phyloP scores from a whole-genome alignment of 768 basidiomycete species.

The Suillus placidus region DNA sequence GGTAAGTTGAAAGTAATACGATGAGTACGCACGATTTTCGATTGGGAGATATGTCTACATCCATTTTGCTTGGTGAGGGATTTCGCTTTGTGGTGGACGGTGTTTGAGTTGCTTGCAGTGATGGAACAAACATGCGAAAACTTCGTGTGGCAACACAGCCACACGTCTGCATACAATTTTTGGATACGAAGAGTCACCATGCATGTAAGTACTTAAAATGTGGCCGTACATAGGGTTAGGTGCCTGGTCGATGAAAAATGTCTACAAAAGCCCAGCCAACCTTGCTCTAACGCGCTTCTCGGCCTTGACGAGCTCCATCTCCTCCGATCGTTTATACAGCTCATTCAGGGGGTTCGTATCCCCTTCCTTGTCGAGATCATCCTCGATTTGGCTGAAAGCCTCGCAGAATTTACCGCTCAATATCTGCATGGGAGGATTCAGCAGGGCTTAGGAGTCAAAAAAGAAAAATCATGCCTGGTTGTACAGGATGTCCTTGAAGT shows the following conservation, averaged over 20 bases:
- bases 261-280: slow-evolving; percentile 44
- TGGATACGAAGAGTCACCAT: background rate
- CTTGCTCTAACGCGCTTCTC: slow-evolving; percentile 60
- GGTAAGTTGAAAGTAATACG: background rate
- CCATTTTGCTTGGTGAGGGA: slow-evolving; percentile 60
- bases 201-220: background rate
- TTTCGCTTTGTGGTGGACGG: slow-evolving; percentile 20
- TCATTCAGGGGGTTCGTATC: slow-evolving; percentile 55
- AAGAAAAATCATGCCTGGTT: slow-evolving; percentile 46
- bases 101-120: slow-evolving; percentile 9
- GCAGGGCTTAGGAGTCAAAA: background rate
- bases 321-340: slow-evolving; percentile 52
- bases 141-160: slow-evolving; percentile 26
- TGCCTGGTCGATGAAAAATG: background rate
- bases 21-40: slow-evolving; percentile 57
- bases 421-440: slow-evolving; percentile 39
- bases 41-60: slow-evolving; percentile 61
- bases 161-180: slow-evolving; percentile 27
- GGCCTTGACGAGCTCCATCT: slow-evolving; percentile 56
- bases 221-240: background rate
- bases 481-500: slow-evolving; percentile 61
- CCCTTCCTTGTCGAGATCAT: slow-evolving; percentile 58
- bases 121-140: slow-evolving; percentile 37
- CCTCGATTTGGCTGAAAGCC: slow-evolving; percentile 58
- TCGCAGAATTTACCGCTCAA: slow-evolving; percentile 60